Base-by-base conservation (phyloP, 2,329 filamentous ascomycete species). In the Metarhizium anisopliae region DNA sequence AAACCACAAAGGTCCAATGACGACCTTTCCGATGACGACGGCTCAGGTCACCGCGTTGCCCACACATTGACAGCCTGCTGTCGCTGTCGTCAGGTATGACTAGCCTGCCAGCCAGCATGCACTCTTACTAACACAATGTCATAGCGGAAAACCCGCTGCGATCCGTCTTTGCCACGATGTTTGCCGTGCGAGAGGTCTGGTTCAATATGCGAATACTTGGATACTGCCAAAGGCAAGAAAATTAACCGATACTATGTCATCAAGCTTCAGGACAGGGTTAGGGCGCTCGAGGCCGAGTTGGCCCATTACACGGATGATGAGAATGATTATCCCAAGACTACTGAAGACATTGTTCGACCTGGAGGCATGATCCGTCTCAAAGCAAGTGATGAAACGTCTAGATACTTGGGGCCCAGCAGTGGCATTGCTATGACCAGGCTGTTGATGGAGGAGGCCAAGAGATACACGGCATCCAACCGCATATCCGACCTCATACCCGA, bases 401-500 rank as follows among this genome's bases (percentile, higher is more conserved):
- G 93, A 59, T 97, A 94, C 68, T 77, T 99, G 2, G 94, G 94
- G 0, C 89, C 94, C 2, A 96, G 92, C 51, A 97, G 93, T 69
- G 94, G 93, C 58, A 96, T 96, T 64, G 90, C 91, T 66, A 95
- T 97, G 76, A 95, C 92, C 13, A 85, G 93, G 35, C 79, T 97
- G 62, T 86, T 99, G 11, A 96, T 99, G 88, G 92, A 96, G 69
- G 85, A 96, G 71, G 93, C 93, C 54, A 97, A 96, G 73, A 87
- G 91, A 60, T 95, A 93, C 66, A 95, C 91, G 30, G 88, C 94
- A 65, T 87, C 90, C 5, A 89, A 91, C 70, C 90, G 87, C 61
- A 96, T 97, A 68, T 91, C 90, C 56, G 91, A 96, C 62, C 85
- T 97, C 52, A 89, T 96, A 36, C 90, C 92, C 3, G 87, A 92